Percentiles rank a stretch among this genome's conserved stretches.
Conservation (phyloP, 2,329 filamentous ascomycete species). For the Arachnomyces sp. region DNA sequence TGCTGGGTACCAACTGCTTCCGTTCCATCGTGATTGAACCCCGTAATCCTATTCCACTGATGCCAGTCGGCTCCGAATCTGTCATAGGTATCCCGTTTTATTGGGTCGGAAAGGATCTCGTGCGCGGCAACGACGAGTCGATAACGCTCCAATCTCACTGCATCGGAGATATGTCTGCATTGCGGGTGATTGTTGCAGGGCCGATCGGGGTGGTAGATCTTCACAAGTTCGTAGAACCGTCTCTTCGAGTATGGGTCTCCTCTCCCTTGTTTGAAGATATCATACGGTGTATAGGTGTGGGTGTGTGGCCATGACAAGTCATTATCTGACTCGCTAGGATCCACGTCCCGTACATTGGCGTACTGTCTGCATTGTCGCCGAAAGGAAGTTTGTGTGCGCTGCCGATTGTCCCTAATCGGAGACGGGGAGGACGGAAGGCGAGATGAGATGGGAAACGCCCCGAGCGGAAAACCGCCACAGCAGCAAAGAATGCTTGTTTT, state of each 20-base stretch:
- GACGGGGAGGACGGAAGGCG: conserved; percentile 23
- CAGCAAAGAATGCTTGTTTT: conserved; percentile 34
- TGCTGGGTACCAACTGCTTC: conserved; percentile 14
- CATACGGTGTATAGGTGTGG: conserved; percentile 63
- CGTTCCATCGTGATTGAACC: conserved; percentile 18
- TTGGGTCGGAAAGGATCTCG: conserved; percentile 72
- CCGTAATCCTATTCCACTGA: conserved; percentile 23
- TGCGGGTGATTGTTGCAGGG: conserved; percentile 36
- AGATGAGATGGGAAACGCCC: conserved; percentile 20
- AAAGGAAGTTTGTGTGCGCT: conserved; percentile 9
- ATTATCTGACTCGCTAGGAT: conserved; percentile 20
- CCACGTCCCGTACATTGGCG: conserved; percentile 25
- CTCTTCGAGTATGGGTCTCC: conserved; percentile 68
- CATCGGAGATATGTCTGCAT: conserved; percentile 45
- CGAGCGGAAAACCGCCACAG: conserved; percentile 29
- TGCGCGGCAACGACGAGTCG: conserved; percentile 81
- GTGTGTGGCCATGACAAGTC: conserved; percentile 37
- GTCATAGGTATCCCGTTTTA: conserved; percentile 75
- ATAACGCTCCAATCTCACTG: conserved; percentile 75
- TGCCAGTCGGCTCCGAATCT: conserved; percentile 72
- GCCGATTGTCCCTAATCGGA: conserved; percentile 10
- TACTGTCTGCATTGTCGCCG: conserved; percentile 23
- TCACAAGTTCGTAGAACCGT: conserved; percentile 83
- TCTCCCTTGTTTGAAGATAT: conserved; percentile 62
- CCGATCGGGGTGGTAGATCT: conserved; percentile 88